Conservation (phyloP, 768 basidiomycete genomes). For the Bullera alba region DNA sequence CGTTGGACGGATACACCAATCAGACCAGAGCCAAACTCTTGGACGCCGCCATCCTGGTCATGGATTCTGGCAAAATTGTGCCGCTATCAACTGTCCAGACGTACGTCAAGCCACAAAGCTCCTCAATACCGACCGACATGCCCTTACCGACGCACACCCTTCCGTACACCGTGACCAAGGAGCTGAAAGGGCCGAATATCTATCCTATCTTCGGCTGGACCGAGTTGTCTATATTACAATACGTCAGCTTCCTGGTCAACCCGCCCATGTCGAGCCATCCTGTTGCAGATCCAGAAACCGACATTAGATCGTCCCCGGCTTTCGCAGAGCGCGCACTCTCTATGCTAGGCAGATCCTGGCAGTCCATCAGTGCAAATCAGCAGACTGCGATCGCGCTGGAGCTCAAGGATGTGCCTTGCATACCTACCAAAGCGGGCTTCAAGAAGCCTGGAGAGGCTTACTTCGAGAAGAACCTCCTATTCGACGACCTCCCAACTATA, state of each 20-base stretch:
- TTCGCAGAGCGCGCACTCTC: constrained; percentile 77
- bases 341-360: constrained; percentile 66
- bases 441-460: constrained; percentile 65
- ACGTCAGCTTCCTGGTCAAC: constrained; percentile 62
- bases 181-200: constrained; percentile 28
- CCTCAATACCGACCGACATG: constrained; percentile 62
- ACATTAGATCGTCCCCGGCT: constrained; percentile 58
- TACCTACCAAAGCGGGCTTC: constrained; percentile 70
- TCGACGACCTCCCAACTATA: constrained; percentile 79
- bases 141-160: constrained; percentile 70
- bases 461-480: constrained; percentile 77
- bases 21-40: constrained; percentile 57
- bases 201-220: constrained; percentile 62
- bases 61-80: constrained; percentile 52
- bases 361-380: constrained; percentile 52
- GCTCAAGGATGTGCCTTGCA: constrained; percentile 55
- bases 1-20: constrained; percentile 42
- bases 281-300: constrained; percentile 50
- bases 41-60: constrained; percentile 59
- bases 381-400: constrained; percentile 53
- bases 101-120: constrained; percentile 61
- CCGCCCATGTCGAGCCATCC: constrained; percentile 45
- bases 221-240: constrained; percentile 68
- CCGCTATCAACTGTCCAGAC: constrained; percentile 64
- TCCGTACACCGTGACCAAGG: constrained; percentile 59